These are phyloP conservation scores for Erodium trifolium DNA, from an alignment of 441 rosid species.

Conservation along the genomic window DNA sequence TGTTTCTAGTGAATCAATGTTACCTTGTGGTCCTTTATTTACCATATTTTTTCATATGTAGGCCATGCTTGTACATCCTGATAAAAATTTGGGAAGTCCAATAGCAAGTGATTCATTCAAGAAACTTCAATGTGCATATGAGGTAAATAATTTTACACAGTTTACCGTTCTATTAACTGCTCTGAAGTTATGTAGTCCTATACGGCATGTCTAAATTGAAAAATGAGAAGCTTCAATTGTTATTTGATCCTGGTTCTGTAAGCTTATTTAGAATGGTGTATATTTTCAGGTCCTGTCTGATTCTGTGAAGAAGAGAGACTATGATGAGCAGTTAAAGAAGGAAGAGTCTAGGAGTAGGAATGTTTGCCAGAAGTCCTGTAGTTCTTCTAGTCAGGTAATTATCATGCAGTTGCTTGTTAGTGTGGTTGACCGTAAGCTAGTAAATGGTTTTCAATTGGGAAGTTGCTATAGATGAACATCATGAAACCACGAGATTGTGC, in stretches of 20 bases:
- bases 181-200: no score
- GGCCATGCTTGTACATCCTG: constrained; percentile 99
- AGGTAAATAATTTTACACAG: constrained; percentile 37
- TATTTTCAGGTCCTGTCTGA: constrained; percentile 80
- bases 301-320: constrained; percentile 74
- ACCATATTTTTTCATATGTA: constrained; percentile 26
- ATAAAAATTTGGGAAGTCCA: constrained; percentile 94
- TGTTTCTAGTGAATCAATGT: background rate
- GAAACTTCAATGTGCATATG: constrained; percentile 95
- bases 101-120: constrained; percentile 95
- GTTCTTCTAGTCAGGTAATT: constrained; percentile 58
- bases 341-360: constrained; percentile 71
- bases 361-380: constrained; percentile 59
- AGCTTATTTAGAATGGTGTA: constrained; percentile 18
- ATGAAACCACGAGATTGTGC: background rate
- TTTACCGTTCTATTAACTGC: no score
- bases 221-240: constrained; percentile 3
- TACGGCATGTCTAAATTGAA: constrained; percentile 1
- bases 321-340: constrained; percentile 82
- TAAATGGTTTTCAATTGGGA: background rate
- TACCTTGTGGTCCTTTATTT: background rate
- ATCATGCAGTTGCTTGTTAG: background rate
- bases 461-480: background rate
- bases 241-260: constrained; percentile 12
- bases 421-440: background rate